Evolutionary conservation across 768 basidiomycete genomes (phyloP).

Genomic region (Russula earlei): DNA sequence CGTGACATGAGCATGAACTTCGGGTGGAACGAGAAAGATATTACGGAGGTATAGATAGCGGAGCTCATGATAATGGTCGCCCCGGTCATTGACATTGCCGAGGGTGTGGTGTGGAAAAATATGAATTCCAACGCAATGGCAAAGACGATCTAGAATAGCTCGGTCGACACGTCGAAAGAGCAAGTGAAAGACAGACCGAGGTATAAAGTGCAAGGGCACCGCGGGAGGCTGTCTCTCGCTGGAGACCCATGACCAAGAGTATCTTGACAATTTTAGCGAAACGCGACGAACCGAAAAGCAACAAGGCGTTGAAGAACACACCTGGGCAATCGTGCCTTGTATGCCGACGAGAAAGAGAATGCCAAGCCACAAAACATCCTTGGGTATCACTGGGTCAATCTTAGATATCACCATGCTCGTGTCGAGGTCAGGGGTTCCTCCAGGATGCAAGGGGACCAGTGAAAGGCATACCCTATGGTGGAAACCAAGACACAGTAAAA

Average conservation of each 20-base stretch:
- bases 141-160: conserved; percentile 43
- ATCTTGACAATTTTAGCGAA: conserved; percentile 27
- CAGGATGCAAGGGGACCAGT: not conserved
- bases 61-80: conserved; percentile 52
- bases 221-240: conserved; percentile 54
- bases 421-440: not conserved
- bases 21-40: conserved; percentile 19
- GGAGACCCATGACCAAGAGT: conserved; percentile 50
- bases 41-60: conserved; percentile 57
- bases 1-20: not conserved
- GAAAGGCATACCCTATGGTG: conserved; percentile 23
- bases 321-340: conserved; percentile 42
- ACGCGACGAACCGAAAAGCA: not conserved
- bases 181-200: conserved; percentile 30
- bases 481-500: conserved; percentile 40
- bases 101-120: conserved; percentile 52
- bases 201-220: conserved; percentile 54
- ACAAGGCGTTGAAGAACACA: not conserved
- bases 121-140: conserved; percentile 54
- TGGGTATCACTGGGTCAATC: conserved; percentile 38
- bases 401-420: conserved; percentile 36
- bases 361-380: conserved; percentile 34
- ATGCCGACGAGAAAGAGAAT: conserved; percentile 41
- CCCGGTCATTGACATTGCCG: conserved; percentile 50
- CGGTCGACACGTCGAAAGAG: not conserved